Base-by-base conservation (phyloP, 768 basidiomycete species). In the Gymnopilus junonius region DNA sequence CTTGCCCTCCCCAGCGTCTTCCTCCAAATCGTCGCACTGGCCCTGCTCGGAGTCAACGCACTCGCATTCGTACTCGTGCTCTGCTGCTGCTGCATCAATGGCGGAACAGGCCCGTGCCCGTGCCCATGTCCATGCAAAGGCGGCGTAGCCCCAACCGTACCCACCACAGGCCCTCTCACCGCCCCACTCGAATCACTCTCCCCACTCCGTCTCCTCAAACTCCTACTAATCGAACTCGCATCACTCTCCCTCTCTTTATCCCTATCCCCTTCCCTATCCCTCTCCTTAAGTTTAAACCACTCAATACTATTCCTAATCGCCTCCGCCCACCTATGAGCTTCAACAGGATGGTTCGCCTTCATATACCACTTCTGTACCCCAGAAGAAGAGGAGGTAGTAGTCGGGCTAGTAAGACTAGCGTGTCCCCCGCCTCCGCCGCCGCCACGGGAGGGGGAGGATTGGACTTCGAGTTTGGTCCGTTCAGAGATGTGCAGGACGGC, bases 251-350 rank as follows among this genome's bases (percentile, higher is more conserved):
- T 15, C 7, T 4, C 37, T 39, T 1, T 1, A 35, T 12, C 34
- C 6, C 6, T 12, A 35, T 12, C 34, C 34, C 6, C 34, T 12
- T 35, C 71, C 65, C 45, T 83, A 8, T 65, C 70, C 17, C 67
- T 65, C 23, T 67, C 79, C 59, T 82, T 83, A 51, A 82, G 78
- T 61, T 82, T 82, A 51, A 82, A 83, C 82, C 87, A 90, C 32
- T 94, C 92, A 62, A 95, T 89, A 64, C 87, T 89, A 71, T 84
- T 85, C 17, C 77, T 75, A 50, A 98, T 84, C 0, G 90, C 91
- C 61, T 90, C 87, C 1, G 87, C 86, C 96, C 96, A 98, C 11
- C 95, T 83, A 4, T 90, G 83, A 4, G 93, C 93, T 74, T 98
- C 96, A 5, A 92, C 93, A 0, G 91, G 93, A 69, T 97, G 94